Conservation (phyloP, 2,329 filamentous ascomycete species). For the Ceratocystis cacaofunesta region DNA sequence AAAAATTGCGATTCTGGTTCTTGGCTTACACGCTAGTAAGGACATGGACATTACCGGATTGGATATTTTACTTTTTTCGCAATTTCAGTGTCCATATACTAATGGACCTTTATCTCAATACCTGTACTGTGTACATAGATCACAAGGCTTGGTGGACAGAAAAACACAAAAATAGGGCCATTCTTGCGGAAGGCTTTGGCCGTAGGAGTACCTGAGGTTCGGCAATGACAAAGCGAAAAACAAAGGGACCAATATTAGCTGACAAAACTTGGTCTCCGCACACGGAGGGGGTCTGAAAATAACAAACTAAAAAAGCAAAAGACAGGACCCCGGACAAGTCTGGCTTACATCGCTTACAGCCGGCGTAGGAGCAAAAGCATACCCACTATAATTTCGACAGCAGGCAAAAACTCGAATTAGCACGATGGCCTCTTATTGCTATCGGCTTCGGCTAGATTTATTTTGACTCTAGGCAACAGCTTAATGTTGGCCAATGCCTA, state of each 20-base stretch:
- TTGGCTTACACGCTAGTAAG: background rate
- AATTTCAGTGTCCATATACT: background rate
- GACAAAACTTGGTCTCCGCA: background rate
- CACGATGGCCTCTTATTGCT: background rate
- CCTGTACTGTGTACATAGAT: background rate
- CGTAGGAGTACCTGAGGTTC: background rate
- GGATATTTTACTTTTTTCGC: background rate
- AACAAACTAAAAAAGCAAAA: no score
- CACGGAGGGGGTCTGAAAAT: background rate
- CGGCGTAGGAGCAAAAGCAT: background rate
- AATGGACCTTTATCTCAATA: background rate
- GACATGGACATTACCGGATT: background rate
- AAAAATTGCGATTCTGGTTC: background rate
- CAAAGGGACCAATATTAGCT: background rate
- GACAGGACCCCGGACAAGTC: background rate
- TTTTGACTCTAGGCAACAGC: background rate
- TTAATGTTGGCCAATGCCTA: background rate
- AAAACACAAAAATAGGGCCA: background rate
- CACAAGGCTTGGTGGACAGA: background rate
- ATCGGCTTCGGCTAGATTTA: no score
- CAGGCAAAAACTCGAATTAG: background rate
- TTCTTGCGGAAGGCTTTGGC: background rate
- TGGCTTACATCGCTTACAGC: background rate
- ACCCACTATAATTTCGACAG: background rate
- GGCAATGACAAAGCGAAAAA: no score